A percentile compares a stretch with the other conserved stretches of the same genome.
Evolutionary conservation across 2,329 filamentous ascomycete genomes (phyloP).

Genomic region (Cladosporium sp.): DNA sequence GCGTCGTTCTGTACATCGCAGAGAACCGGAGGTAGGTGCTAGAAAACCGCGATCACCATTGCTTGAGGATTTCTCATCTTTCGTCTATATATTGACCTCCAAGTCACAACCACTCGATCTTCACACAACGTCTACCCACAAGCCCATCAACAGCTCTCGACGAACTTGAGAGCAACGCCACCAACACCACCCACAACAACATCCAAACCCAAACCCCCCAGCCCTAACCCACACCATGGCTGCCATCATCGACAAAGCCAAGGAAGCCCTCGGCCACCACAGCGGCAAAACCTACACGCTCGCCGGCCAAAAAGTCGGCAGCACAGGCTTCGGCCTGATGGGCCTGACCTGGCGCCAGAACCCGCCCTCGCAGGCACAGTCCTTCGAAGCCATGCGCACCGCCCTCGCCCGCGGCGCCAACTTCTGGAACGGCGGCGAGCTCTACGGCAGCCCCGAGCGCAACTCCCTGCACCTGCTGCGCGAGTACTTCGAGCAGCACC

Average conservation of each 20-base stretch:
- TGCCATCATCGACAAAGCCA: slow-evolving; percentile 25
- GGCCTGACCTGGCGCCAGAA: slow-evolving; percentile 42
- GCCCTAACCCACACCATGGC: slow-evolving; percentile 14
- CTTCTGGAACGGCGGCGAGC: slow-evolving; percentile 46
- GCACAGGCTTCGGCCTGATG: slow-evolving; percentile 45
- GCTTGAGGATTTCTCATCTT: too few relatives aligned
- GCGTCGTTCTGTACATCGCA: neutral
- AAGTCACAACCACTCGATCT: neutral
- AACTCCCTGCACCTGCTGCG: slow-evolving; percentile 45
- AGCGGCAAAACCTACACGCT: slow-evolving; percentile 17
- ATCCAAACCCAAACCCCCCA: neutral
- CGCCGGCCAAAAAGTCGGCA: slow-evolving; percentile 19
- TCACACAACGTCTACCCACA: neutral
- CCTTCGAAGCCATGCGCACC: slow-evolving; percentile 41
- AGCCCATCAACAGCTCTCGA: neutral
- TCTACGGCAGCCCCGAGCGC: slow-evolving; percentile 41
- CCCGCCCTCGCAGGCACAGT: slow-evolving; percentile 33
- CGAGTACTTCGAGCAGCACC: slow-evolving; percentile 47
- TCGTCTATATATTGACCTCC: neutral
- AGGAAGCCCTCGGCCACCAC: slow-evolving; percentile 19
- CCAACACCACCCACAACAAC: neutral
- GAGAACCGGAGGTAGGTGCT: neutral
- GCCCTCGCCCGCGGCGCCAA: slow-evolving; percentile 38
- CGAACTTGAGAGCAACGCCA: neutral
- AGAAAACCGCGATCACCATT: too few relatives aligned